A percentile compares a stretch with the other conserved stretches of the same genome.
Conservation (phyloP, 2,329 filamentous ascomycete species). For the Parasarocladium wereldwijsianum region DNA sequence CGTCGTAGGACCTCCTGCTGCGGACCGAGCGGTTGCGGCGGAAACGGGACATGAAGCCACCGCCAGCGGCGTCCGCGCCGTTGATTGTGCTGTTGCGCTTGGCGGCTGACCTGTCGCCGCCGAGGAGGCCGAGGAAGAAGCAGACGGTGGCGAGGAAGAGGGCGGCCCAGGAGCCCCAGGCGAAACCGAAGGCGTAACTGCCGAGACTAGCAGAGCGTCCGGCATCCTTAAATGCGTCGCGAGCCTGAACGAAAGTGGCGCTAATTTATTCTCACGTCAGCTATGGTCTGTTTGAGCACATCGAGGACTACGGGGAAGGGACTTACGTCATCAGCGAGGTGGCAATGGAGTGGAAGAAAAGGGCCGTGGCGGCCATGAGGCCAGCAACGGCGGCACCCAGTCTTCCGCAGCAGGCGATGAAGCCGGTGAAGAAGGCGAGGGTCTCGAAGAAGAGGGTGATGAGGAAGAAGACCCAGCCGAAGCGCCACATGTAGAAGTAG, state of each 20-base stretch:
- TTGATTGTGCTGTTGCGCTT: constrained; percentile 12
- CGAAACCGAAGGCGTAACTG: constrained; percentile 58
- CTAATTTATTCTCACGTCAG: constrained; percentile 12
- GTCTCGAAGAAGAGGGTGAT: constrained; percentile 69
- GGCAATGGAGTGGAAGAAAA: constrained; percentile 55
- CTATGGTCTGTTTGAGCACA: neutral
- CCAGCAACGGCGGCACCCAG: constrained; percentile 55
- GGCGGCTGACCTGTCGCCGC: constrained; percentile 27
- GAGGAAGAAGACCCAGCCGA: constrained; percentile 85
- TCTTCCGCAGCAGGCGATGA: constrained; percentile 57
- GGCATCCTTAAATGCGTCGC: constrained; percentile 44
- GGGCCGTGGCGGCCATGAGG: constrained; percentile 38
- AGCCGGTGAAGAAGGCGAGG: constrained; percentile 49
- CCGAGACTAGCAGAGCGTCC: constrained; percentile 48
- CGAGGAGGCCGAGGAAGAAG: constrained; percentile 50
- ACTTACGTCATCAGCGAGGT: constrained; percentile 64
- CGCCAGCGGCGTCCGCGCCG: constrained; percentile 7
- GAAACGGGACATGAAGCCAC: constrained; percentile 10
- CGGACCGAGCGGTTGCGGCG: constrained; percentile 19
- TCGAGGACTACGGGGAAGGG: constrained; percentile 1
- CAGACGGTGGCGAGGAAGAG: constrained; percentile 52
- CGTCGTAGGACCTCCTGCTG: constrained; percentile 23
- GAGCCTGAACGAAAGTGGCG: constrained; percentile 51
- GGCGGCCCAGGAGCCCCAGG: constrained; percentile 55
- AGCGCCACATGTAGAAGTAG: constrained; percentile 78